Evolutionary conservation across 23 red algal species (phyloP).

Genomic region (Porphyridium purpureum): DNA sequence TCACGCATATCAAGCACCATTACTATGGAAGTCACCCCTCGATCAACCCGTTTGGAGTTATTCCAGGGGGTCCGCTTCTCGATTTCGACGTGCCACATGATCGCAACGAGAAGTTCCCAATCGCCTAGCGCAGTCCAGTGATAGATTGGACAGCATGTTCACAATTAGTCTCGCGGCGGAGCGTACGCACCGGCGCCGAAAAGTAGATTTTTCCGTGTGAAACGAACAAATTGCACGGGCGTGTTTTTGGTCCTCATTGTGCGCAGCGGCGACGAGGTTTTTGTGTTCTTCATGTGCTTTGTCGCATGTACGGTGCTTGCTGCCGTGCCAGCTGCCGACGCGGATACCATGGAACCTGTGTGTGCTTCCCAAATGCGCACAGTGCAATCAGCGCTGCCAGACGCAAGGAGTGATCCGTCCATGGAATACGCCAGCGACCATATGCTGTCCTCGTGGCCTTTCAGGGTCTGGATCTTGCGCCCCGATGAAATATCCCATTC

Average conservation of each 20-base stretch:
- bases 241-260: conserved; percentile 63
- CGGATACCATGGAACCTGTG: too few relatives aligned
- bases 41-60: conserved; percentile 66
- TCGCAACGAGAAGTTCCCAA: too few relatives aligned
- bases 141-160: too few relatives aligned
- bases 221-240: conserved; percentile 41
- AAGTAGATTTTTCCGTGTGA: conserved; percentile 67
- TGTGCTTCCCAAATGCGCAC: too few relatives aligned
- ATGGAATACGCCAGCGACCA: conserved; percentile 25
- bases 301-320: too few relatives aligned
- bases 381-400: neutral
- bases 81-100: conserved; percentile 5
- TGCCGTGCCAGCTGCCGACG: too few relatives aligned
- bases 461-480: conserved; percentile 22
- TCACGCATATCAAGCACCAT: conserved; percentile 81
- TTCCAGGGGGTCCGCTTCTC: conserved; percentile 63
- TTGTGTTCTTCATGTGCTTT: too few relatives aligned
- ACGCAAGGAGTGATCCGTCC: conserved; percentile 1
- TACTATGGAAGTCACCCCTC: conserved; percentile 59
- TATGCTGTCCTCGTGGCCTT: conserved; percentile 28
- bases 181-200: conserved; percentile 33
- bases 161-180: too few relatives aligned
- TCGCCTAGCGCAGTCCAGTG: too few relatives aligned
- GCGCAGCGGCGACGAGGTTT: conserved; percentile 4
- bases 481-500: conserved; percentile 72